These are phyloP conservation scores for Syncephalastrum racemosum DNA, from an alignment of 371 early-diverging fungal genomes.

Conservation along the genomic window DNA sequence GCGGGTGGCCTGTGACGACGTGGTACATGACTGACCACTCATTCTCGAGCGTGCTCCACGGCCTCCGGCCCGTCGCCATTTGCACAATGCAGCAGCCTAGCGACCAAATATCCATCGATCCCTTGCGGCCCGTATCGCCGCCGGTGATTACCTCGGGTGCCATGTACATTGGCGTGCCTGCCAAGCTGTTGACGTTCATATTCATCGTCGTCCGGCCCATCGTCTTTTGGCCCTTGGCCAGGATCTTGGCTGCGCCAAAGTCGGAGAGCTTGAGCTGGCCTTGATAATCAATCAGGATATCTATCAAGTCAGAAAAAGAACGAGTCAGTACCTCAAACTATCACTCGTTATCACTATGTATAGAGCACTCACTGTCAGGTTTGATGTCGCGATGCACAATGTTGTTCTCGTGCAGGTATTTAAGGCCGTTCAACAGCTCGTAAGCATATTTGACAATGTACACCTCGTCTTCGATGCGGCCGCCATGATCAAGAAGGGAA, in stretches of 20 bases:
- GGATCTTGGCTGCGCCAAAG: slow-evolving; percentile 89
- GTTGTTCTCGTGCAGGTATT: slow-evolving; percentile 84
- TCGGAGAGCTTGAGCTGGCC: slow-evolving; percentile 86
- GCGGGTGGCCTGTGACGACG: slow-evolving; percentile 74
- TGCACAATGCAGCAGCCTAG: slow-evolving; percentile 94
- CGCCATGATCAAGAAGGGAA: slow-evolving; percentile 75
- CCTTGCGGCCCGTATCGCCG: slow-evolving; percentile 70
- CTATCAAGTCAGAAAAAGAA: slow-evolving; percentile 28
- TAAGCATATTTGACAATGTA: slow-evolving; percentile 75
- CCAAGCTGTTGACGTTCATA: slow-evolving; percentile 65
- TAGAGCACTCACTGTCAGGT: slow-evolving; percentile 69
- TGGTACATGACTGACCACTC: slow-evolving; percentile 94
- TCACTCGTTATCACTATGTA: not conserved
- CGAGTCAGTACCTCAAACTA: not conserved
- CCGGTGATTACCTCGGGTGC: slow-evolving; percentile 95
- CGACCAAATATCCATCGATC: slow-evolving; percentile 94
- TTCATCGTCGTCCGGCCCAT: slow-evolving; percentile 62
- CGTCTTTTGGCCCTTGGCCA: slow-evolving; percentile 77
- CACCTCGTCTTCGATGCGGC: slow-evolving; percentile 74
- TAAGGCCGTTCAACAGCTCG: slow-evolving; percentile 87
- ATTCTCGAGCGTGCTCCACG: slow-evolving; percentile 91
- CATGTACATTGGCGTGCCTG: slow-evolving; percentile 98
- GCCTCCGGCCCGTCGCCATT: slow-evolving; percentile 92
- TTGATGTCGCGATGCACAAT: slow-evolving; percentile 95
- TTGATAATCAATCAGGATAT: slow-evolving; percentile 77